Base-by-base conservation (phyloP, 2,329 filamentous ascomycete genomes). In the Alternaria arbusti region DNA sequence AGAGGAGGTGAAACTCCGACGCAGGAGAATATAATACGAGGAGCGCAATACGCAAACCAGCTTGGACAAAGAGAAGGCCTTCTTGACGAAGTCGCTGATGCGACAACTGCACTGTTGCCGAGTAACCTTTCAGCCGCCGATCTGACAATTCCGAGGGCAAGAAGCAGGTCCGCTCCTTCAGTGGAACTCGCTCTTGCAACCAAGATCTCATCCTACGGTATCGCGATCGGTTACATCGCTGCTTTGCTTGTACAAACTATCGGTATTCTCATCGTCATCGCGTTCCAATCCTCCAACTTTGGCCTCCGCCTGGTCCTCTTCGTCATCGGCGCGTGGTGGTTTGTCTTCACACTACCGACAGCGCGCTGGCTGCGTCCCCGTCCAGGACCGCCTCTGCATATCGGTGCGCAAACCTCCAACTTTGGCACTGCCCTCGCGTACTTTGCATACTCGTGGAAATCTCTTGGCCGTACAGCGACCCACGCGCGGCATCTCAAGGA, bases 161-260 rank as follows among this genome's bases (percentile, higher is more conserved):
- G 66, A 13, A 78, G 78, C 10, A 57, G 56, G 26, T 70, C 77
- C 25, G 74, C 78, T 5, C 73, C 82, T 85, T 93, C 73, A 83
- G 87, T 68, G 75, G 92, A 95, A 77, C 87, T 98, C 66, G 87
- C 89, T 65, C 84, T 98, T 8, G 97, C 94, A 1, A 97, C 94
- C 2, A 89, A 91, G 70, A 96, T 99, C 66, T 98, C 95, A 0
- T 93, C 94, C 3, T 91, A 91, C 73, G 96, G 96, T 11, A 95
- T 98, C 57, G 95, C 94, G 0, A 97, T 97, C 65, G 96, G 96
- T 12, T 99, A 99, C 77, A 89, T 91, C 40, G 94, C 94, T 1
- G 93, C 92, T 0, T 85, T 98, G 1, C 88, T 96, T 61, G 84
- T 98, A 11, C 96, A 98, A 78, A 91, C 92, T 64, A 76, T 93